Base-by-base conservation (phyloP, 192 early-diverging fungal species). In the Thamnidium elegans region DNA sequence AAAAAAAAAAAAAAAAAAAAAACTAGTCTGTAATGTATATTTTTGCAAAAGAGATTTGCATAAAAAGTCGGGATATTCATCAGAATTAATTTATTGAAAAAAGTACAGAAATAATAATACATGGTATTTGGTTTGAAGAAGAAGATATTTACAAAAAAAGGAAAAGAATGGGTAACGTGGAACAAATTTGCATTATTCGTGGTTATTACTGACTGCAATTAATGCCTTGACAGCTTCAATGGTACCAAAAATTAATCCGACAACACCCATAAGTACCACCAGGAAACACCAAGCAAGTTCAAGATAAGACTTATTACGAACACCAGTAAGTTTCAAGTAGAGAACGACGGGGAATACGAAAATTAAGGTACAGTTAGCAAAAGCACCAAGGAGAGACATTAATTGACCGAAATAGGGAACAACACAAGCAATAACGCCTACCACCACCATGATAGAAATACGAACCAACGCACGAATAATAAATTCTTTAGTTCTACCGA, bases 281-380 rank as follows among this genome's bases (percentile, higher is more conserved):
- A 83, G 42, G 55, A 79, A 69, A 26, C 77, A 81, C 70, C 82
- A 75, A 32, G 76, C 59, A 47, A 85, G 70, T 65, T 84, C 76
- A 45, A 70, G 70, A 21, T 63, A 47, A 30, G 65, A 65, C 26
- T 72, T 72, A 55, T 64, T 72, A 30, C 71, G 65, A 7, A 62
- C 39, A 31, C 91, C 91, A 53, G 85, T 82, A 36, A 95, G 61
- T 74, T 85, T 86, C 47, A 89, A 76, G 59, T 93, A 90, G 75
- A 85, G 92, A 6, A 90, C 30, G 26, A 92, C 82, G 0, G 93
- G 93, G 42, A 95, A 79, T 48, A 93, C 76, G 65, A 95, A 95
- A 75, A 94, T 92, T 15, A 93, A 80, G 17, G 84, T 72, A 36
- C 81, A 87, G 62, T 89, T 92, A 46, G 86, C 82, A 3, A 93